Evolutionary conservation across 768 basidiomycete genomes (phyloP), one percentile per base, ranked within the genome.

Genomic region (Dentipellis sp.): DNA sequence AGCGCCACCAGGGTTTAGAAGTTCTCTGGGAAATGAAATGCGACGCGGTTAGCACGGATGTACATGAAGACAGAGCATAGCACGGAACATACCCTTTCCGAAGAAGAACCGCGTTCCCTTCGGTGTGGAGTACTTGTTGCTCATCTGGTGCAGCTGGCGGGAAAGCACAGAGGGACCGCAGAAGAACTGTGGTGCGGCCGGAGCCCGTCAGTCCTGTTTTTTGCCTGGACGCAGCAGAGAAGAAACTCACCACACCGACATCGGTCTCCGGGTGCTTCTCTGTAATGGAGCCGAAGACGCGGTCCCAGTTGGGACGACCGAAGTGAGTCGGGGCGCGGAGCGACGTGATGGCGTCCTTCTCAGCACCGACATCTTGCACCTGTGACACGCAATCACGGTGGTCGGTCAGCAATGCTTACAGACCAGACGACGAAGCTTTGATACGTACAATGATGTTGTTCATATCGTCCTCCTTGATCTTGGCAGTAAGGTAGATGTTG

Each of bases 311-410:
- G 14, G 93, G 93, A 57, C 93, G 73, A 45, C 94, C 91, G 65
- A 88, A 94, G 71, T 95, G 93, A 10, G 94, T 97, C 0, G 94
- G 94, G 0, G 94, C 86, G 19, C 92, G 80, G 10, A 97, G 75
- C 1, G 84, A 78, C 3, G 94, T 95, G 67, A 97, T 88, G 2
- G 93, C 86, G 63, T 97, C 94, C 71, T 84, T 86, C 59, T 95
- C 90, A 1, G 90, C 88, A 52, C 94, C 94, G 38, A 97, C 93
- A 62, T 95, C 93, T 65, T 92, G 88, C 7, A 88, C 78, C 81
- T 84, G 58, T 29, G 29, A 7, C 49, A 11, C 35, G 56, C 9
- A 35, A n/a, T 51, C 56, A 50, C 21, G 53, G 45, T 23, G 51
- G 47, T 0, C 46, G 53, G 6, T 45, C 7, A 40, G 29, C 29